Percentiles rank a stretch among this genome's conserved stretches.
These are phyloP conservation scores for Colletotrichum magnum DNA, from an alignment of 2,329 filamentous ascomycete genomes.

Conservation along the genomic window DNA sequence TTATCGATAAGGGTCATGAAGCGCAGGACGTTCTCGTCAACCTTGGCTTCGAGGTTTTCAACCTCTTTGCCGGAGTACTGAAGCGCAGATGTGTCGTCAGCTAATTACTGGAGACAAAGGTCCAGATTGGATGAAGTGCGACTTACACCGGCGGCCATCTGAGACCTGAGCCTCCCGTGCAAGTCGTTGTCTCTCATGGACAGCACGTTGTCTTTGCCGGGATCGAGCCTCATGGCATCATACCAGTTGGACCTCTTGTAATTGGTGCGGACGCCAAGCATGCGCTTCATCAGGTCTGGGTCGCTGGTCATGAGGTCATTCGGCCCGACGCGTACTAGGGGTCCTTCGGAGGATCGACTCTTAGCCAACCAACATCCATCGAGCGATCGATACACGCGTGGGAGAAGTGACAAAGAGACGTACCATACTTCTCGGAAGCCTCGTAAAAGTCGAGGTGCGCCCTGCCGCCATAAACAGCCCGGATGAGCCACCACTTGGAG, in stretches of 20 bases:
- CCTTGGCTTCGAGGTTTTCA: slow-evolving; percentile 61
- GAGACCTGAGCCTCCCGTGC: slow-evolving; percentile 58
- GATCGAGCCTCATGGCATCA: slow-evolving; percentile 64
- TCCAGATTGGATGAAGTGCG: not conserved
- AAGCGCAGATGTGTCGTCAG: not conserved
- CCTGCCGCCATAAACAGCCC: slow-evolving; percentile 48
- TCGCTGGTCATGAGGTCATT: slow-evolving; percentile 58
- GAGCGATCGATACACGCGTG: not conserved
- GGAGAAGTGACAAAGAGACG: slow-evolving; percentile 34
- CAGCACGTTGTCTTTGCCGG: slow-evolving; percentile 67
- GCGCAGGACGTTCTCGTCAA: slow-evolving; percentile 62
- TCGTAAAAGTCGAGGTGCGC: slow-evolving; percentile 54
- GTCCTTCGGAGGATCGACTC: slow-evolving; percentile 41
- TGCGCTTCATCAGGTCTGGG: slow-evolving; percentile 53
- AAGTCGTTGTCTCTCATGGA: slow-evolving; percentile 62
- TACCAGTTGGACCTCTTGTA: slow-evolving; percentile 61
- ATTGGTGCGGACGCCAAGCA: slow-evolving; percentile 53
- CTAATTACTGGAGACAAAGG: not conserved
- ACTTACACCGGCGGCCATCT: slow-evolving; percentile 65
- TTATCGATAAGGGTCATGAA: slow-evolving; percentile 60
- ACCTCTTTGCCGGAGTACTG: slow-evolving; percentile 67
- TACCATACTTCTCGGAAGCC: slow-evolving; percentile 53
- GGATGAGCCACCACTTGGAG: slow-evolving; percentile 57
- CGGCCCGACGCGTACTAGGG: slow-evolving; percentile 59
- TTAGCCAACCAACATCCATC: not conserved